Base-by-base conservation (phyloP, 495 filamentous ascomycete genomes). In the Xylaria intraflava region DNA sequence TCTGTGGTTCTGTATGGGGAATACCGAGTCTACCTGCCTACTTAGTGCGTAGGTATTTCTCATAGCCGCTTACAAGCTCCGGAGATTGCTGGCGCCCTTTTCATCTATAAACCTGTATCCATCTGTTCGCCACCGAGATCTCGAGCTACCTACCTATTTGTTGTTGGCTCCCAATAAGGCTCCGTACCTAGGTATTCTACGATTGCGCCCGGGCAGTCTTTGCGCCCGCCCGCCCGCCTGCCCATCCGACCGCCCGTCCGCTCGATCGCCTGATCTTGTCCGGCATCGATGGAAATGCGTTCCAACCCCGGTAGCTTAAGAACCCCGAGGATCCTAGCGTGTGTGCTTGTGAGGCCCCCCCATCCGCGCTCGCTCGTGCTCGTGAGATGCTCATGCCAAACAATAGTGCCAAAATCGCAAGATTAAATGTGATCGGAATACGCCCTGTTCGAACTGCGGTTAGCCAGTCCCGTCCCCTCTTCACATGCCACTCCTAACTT, bases 391-490 rank as follows among this genome's bases (percentile, higher is more conserved):
- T 72, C 57, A 65, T 56, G 23, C 72, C 16, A 75, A 74, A 57
- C 69, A 68, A 36, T 68, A 77, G 46, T 88, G 84, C 53, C 83
- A 84, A 56, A 77, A 77, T 52, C 72, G 84, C 49, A 88, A 88
- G 68, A 78, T 87, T 60, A 83, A 81, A 60, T 88, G 85, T 65
- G 82, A 87, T 61, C 79, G 83, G 39, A 74, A 77, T 36, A 83
- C 81, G 64, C 83, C 85, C 17, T 88, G 84, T 58, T 74, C 78
- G 41, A 83, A 86, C 40, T 88, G 84, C 61, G 62, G 66, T 44
- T 83, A 84, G 64, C 16, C 36, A 9, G 16, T 33, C 43, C 11
- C 20, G 1, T 33, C 51, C 30, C 22, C 26, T 50, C 31, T 56
- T 49, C 27, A 4, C 31, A 9, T 23, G 48, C 23, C 33, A 2